Conservation (phyloP, 257 asterid genomes). For the Handroanthus guayacan region DNA sequence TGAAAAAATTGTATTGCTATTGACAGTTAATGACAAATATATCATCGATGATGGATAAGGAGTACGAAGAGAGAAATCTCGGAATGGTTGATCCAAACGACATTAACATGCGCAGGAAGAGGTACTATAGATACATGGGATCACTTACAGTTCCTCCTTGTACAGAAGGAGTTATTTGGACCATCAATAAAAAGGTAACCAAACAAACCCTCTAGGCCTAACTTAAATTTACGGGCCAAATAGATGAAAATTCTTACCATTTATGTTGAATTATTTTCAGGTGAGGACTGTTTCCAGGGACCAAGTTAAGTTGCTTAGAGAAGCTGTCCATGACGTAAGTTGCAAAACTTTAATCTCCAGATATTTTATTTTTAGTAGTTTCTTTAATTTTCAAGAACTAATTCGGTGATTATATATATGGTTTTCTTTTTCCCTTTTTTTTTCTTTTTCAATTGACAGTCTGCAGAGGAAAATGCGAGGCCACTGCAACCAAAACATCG, state of each 20-base stretch:
- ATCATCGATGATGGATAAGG: constrained; percentile 40
- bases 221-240: not conserved
- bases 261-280: constrained; percentile 35
- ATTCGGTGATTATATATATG: not conserved
- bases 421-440: too few species aligned
- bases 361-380: not conserved
- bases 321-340: constrained; percentile 79
- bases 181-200: constrained; percentile 56
- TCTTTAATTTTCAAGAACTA: not conserved
- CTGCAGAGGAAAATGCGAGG: constrained; percentile 68
- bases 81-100: constrained; percentile 56
- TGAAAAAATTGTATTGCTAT: not conserved
- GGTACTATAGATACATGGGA: constrained; percentile 62
- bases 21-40: constrained; percentile 51
- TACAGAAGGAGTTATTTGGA: constrained; percentile 79
- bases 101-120: constrained; percentile 35
- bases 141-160: constrained; percentile 84
- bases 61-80: constrained; percentile 29
- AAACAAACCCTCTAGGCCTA: not conserved
- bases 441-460: constrained; percentile 42
- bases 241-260: not conserved
- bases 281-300: constrained; percentile 62
- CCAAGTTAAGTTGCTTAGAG: constrained; percentile 64
- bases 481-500: constrained; percentile 57
- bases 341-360: not conserved